Percentiles rank a stretch among this genome's conserved stretches.
phyloP scores from a whole-genome alignment of 257 asterid genomes.

The Gentiana dahurica region DNA sequence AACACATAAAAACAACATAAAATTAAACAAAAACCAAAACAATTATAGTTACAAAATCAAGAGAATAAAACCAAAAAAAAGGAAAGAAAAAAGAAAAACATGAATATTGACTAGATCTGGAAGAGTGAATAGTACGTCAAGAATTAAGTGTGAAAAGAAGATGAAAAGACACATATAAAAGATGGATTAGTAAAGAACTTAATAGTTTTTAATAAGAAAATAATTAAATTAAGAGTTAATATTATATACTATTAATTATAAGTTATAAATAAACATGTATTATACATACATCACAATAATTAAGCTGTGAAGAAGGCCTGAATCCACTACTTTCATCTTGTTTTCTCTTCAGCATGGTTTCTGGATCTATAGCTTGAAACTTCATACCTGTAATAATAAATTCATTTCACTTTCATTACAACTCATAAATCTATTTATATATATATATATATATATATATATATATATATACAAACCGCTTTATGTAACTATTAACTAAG shows the following conservation, averaged over 20 bases:
- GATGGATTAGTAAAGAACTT: neutral
- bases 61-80: neutral
- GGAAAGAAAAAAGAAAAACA: neutral
- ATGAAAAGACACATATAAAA: neutral
- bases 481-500: no score
- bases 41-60: neutral
- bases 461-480: no score
- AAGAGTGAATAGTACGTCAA: neutral
- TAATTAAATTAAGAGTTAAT: neutral
- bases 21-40: neutral
- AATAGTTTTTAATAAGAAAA: neutral
- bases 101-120: neutral
- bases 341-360: conserved; percentile 14
- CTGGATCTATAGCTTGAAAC: neutral
- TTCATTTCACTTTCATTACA: no score
- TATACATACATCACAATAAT: conserved; percentile 5
- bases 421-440: no score
- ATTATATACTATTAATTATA: neutral
- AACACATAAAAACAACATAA: neutral
- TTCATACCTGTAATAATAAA: conserved; percentile 3
- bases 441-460: no score
- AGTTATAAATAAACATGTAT: neutral
- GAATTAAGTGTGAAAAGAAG: neutral
- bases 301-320: conserved; percentile 8
- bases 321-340: conserved; percentile 1